Base-by-base conservation (phyloP, 495 filamentous ascomycete species). In the Clohesyomyces aquaticus region DNA sequence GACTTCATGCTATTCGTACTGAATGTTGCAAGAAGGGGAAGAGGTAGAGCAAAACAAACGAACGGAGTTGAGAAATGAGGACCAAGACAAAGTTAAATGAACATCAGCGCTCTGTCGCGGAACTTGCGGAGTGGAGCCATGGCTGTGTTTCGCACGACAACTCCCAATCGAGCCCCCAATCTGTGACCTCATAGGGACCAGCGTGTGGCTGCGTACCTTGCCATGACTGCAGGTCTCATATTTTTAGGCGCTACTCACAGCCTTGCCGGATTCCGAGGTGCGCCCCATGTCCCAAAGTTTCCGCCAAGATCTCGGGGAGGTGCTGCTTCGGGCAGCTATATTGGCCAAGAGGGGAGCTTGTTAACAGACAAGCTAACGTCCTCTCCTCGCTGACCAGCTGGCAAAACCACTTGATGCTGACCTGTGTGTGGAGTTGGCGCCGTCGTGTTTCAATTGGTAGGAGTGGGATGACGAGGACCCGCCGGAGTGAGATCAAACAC, bases 151-250 rank as follows among this genome's bases (percentile, higher is more conserved):
- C 25, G 47, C 47, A 53, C 38, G 2, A 50, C 58, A 32, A 52
- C 25, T 27, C 45, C 56, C 42, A 29, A 26, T 16, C 49, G 12
- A 38, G 28, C 16, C 21, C 22, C 18, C 26, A 21, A 23, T 53
- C 6, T 1, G 49, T 62, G 59, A 62, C 59, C 59, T 62, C 59
- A 62, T 62, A 35, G 55, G 48, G 48, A 52, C 48, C 27, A n/a
- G 49, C 19, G 38, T 43, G 56, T 59, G 56, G 56, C 56, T 59
- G 2, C 18, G 41, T 46, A 25, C 43, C 23, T 48, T 3, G 3
- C 10, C 3, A 19, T 50, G 43, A 26, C 42, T 41, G 56, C 29
- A 11, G 16, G 27, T 59, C 56, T 10, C 56, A 32, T 29, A 28
- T 46, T 54, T 18, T 38, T 54, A 18, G 18, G 25, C 23, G 6